Conservation (phyloP, 2,329 filamentous ascomycete genomes). For the Ophiostoma pallidulum region DNA sequence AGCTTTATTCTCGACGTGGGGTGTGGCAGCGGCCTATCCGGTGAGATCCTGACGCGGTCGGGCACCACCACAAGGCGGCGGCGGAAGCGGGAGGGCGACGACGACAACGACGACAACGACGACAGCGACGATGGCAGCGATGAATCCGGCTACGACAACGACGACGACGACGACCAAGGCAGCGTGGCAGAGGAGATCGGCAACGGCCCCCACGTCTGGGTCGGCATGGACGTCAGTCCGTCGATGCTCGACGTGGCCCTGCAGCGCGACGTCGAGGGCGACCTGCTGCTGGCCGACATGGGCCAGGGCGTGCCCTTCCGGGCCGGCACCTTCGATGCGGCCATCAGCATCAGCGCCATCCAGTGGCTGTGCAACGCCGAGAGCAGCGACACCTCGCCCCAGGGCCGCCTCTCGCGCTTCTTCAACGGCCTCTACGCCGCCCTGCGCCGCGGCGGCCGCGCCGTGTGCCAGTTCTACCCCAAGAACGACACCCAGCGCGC, state of each 20-base stretch:
- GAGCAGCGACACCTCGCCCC: conserved; percentile 70
- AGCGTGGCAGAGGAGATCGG: conserved; percentile 51
- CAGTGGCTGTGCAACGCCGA: conserved; percentile 99
- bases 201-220: conserved; percentile 83
- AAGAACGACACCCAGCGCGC: conserved; percentile 85
- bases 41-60: conserved; percentile 68
- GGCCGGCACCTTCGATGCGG: conserved; percentile 85
- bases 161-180: neutral
- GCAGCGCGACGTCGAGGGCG: conserved; percentile 84
- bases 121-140: conserved; percentile 1
- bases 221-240: conserved; percentile 92
- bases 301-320: conserved; percentile 93
- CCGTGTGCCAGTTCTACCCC: conserved; percentile 96
- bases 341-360: conserved; percentile 90
- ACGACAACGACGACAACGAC: neutral
- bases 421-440: conserved; percentile 88
- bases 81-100: neutral
- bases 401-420: conserved; percentile 70
- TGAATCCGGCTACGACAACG: conserved; percentile 1
- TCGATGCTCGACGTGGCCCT: conserved; percentile 97
- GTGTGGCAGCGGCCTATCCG: conserved; percentile 87
- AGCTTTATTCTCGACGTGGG: conserved; percentile 94
- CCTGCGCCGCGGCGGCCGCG: conserved; percentile 72
- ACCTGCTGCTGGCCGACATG: conserved; percentile 89
- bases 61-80: conserved; percentile 12